A percentile compares a stretch with the other conserved stretches of the same genome.
Evolutionary conservation across 1,284 basidiomycete species (phyloP).

Genomic region (Singerocomus inundabilis): DNA sequence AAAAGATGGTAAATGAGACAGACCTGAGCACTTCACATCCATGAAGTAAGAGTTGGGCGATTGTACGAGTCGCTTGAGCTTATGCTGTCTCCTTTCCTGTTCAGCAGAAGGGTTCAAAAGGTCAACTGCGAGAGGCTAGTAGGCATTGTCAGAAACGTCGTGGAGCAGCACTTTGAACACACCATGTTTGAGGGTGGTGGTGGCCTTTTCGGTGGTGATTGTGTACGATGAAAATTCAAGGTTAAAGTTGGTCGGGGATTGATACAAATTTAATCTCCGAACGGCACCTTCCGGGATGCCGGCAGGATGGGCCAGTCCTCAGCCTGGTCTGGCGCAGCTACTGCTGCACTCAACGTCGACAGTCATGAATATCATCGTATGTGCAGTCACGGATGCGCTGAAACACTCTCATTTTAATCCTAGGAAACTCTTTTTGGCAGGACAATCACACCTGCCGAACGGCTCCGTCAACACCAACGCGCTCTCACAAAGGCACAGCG

Average conservation of each 20-base stretch:
- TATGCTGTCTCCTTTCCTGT: conserved; percentile 88
- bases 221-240: conserved; percentile 21
- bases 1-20: conserved; percentile 27
- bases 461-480: conserved; percentile 94
- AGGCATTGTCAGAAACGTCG: conserved; percentile 7
- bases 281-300: conserved; percentile 16
- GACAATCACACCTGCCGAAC: conserved; percentile 92
- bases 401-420: conserved; percentile 11
- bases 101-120: conserved; percentile 95
- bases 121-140: conserved; percentile 95
- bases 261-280: conserved; percentile 19
- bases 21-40: conserved; percentile 99
- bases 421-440: conserved; percentile 95
- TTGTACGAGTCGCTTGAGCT: conserved; percentile 99
- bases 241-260: conserved; percentile 27
- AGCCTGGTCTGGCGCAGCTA: conserved; percentile 14
- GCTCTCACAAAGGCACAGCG: conserved; percentile 95
- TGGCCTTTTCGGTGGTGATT: conserved; percentile 24
- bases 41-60: conserved; percentile 99
- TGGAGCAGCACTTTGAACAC: not conserved
- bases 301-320: not conserved
- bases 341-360: conserved; percentile 22
- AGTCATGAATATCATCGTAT: conserved; percentile 72
- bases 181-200: conserved; percentile 18
- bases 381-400: conserved; percentile 23